Base-by-base conservation (phyloP, 2,329 filamentous ascomycete genomes). In the Neonectria faginata region DNA sequence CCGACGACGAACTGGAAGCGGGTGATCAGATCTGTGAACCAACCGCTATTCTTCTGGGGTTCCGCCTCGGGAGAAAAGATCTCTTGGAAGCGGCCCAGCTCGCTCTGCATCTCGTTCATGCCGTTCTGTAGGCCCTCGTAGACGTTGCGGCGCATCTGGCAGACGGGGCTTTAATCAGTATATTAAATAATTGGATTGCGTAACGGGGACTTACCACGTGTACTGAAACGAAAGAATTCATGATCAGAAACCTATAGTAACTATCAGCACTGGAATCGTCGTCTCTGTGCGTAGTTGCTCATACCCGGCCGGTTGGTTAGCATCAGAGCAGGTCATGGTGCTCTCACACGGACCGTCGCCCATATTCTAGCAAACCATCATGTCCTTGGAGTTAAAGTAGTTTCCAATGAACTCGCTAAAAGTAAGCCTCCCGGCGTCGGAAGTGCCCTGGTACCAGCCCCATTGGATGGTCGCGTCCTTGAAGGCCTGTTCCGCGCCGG, bases 31-130 rank as follows among this genome's bases (percentile, higher is more conserved):
- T 58, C 47, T 9, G n/a, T 5, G 18, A 58, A 12, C 56, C 56
- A 58, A 3, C 45, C 20, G 20, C 47, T 45, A 3, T 29, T 31
- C 10, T 39, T 31, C 18, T 18, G 20, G 27, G 36, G 31, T 10
- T 33, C 10, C 9, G 31, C 10, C 31, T 33, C 33, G 22, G 56
- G 45, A 8, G 45, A 18, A 39, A 58, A 58, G 7, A 33, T 42
- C 27, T 27, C 29, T 10, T 41, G 33, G 45, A 58, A 58, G 6
- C 27, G 22, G 9, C 20, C 27, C 31, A 58, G 27, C 2, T n/a
- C 25, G n/a, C 31, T 41, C 10, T 58, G 44, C 31, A 58, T 58
- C 31, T 58, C 18, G 25, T 58, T 51, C 56, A 58, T 58, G 12
- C 45, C 56, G 6, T 10, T 33, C 10, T 51, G 20, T 6, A 51